Evolutionary conservation across 805 yeast genomes (phyloP).

Genomic region (Lipomyces mesembrius): DNA sequence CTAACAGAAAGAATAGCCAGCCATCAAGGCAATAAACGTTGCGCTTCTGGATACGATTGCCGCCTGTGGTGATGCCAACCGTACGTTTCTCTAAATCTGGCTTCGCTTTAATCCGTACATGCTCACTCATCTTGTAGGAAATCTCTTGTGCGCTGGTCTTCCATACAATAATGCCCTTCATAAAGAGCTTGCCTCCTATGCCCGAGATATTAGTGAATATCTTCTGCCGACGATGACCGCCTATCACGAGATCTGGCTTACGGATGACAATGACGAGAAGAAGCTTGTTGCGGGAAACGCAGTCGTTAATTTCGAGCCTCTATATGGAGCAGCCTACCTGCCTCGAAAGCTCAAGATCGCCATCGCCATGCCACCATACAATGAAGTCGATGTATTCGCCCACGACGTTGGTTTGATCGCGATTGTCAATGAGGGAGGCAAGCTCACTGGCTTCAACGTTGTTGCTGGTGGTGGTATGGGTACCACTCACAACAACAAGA

Average conservation of each 20-base stretch:
- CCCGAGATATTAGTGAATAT: slow-evolving; percentile 72
- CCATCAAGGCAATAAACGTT: slow-evolving; percentile 90
- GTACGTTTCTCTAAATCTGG: slow-evolving; percentile 44
- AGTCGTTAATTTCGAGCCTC: slow-evolving; percentile 79
- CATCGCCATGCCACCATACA: slow-evolving; percentile 92
- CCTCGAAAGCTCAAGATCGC: slow-evolving; percentile 96
- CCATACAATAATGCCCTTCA: slow-evolving; percentile 86
- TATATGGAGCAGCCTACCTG: slow-evolving; percentile 82
- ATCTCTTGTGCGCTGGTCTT: slow-evolving; percentile 86
- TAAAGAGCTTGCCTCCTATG: slow-evolving; percentile 66
- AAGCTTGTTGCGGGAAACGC: slow-evolving; percentile 86
- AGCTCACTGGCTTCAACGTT: slow-evolving; percentile 79
- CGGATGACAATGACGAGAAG: slow-evolving; percentile 75
- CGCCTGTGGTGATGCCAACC: slow-evolving; percentile 97
- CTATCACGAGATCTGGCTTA: slow-evolving; percentile 94
- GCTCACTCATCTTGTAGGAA: slow-evolving; percentile 45
- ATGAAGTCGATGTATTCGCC: slow-evolving; percentile 95
- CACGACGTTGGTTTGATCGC: slow-evolving; percentile 93
- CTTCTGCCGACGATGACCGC: slow-evolving; percentile 91
- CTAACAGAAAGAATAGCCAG: slow-evolving; percentile 45
- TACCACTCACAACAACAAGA: slow-evolving; percentile 92
- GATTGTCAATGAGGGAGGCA: slow-evolving; percentile 60
- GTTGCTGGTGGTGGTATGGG: slow-evolving; percentile 99
- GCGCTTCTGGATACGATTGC: slow-evolving; percentile 91
- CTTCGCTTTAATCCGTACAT: background rate